Evolutionary conservation across 768 basidiomycete species (phyloP).

Genomic region (Suillus subaureus): DNA sequence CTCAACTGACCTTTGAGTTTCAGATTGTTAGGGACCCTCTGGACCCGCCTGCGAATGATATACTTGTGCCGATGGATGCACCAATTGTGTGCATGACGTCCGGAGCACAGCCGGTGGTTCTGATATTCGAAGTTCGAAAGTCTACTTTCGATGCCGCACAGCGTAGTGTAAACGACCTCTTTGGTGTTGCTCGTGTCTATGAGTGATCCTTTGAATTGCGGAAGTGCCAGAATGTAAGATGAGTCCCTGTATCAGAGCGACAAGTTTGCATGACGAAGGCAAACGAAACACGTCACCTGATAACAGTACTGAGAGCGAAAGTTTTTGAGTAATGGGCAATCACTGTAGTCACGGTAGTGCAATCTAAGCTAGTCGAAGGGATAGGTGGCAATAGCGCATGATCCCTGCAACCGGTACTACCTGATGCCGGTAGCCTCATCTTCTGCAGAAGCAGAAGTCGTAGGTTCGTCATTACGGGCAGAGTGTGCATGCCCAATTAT

Average conservation of each 20-base stretch:
- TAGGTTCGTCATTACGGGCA: neutral
- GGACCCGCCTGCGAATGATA: slow-evolving; percentile 49
- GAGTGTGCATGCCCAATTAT: neutral
- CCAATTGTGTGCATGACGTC: slow-evolving; percentile 77
- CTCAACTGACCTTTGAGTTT: slow-evolving; percentile 85
- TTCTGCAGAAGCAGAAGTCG: neutral
- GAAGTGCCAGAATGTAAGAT: neutral
- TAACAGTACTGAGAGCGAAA: neutral
- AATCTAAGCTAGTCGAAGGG: neutral
- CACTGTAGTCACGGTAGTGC: neutral
- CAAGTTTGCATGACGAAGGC: slow-evolving; percentile 32
- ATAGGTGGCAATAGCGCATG: neutral
- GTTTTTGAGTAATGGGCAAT: neutral
- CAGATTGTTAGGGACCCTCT: slow-evolving; percentile 63
- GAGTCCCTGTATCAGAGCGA: neutral
- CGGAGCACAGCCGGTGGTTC: slow-evolving; percentile 15
- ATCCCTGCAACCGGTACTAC: neutral
- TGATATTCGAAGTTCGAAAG: slow-evolving; percentile 18
- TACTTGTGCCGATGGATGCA: slow-evolving; percentile 86
- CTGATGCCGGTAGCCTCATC: neutral
- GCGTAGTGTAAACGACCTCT: neutral
- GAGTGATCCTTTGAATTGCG: neutral
- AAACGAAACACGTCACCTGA: neutral
- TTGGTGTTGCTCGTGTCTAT: neutral
- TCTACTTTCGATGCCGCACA: neutral